phyloP scores from a whole-genome alignment of 1,284 basidiomycete genomes.

The Sanguinoderma infundibulare region DNA sequence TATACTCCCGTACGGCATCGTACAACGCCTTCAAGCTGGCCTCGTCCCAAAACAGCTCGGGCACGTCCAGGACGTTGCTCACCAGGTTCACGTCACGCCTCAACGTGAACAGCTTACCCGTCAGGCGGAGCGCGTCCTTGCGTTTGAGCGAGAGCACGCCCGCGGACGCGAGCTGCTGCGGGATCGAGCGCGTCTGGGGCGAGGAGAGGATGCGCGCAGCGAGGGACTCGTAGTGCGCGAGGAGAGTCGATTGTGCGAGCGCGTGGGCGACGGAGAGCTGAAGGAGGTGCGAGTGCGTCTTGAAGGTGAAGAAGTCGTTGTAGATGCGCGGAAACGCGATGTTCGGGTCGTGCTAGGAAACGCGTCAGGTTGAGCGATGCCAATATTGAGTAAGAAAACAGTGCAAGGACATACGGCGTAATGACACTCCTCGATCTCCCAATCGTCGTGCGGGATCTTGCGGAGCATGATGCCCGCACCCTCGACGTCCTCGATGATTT shows the following conservation, averaged over 20 bases:
- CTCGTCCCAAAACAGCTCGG: slow-evolving; percentile 95
- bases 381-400: background rate
- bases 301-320: slow-evolving; percentile 94
- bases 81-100: slow-evolving; percentile 92
- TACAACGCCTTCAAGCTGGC: slow-evolving; percentile 90
- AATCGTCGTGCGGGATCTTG: slow-evolving; percentile 67
- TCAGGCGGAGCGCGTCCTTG: slow-evolving; percentile 85
- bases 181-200: slow-evolving; percentile 80
- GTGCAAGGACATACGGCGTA: slow-evolving; percentile 65
- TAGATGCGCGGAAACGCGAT: slow-evolving; percentile 89
- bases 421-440: slow-evolving; percentile 92
- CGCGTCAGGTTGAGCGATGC: background rate
- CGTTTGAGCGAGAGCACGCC: slow-evolving; percentile 83
- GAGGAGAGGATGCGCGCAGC: slow-evolving; percentile 83
- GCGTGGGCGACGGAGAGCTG: slow-evolving; percentile 94
- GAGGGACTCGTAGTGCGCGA: slow-evolving; percentile 87
- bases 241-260: slow-evolving; percentile 91
- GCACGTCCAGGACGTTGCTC: slow-evolving; percentile 93
- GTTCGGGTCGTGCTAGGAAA: slow-evolving; percentile 76
- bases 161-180: slow-evolving; percentile 81
- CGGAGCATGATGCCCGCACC: slow-evolving; percentile 70
- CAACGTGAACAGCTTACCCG: slow-evolving; percentile 85
- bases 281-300: slow-evolving; percentile 85
- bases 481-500: slow-evolving; percentile 84
- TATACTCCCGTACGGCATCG: slow-evolving; percentile 93